phyloP scores from a whole-genome alignment of 192 early-diverging fungal species.

The Diversispora eburnea region DNA sequence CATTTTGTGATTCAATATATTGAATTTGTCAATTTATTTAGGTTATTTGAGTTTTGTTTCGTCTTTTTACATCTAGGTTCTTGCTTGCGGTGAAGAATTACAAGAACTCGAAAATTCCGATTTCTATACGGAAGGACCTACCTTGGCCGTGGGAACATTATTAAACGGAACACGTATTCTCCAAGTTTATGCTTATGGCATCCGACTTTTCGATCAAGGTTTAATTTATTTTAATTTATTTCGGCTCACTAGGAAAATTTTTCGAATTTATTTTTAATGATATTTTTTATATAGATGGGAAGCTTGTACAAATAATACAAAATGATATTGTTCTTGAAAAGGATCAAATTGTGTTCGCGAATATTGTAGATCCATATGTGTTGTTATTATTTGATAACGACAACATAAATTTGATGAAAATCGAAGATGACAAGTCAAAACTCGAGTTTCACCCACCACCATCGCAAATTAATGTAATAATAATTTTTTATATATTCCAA shows the following conservation, averaged over 20 bases:
- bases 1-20: not conserved
- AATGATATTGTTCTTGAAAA: conserved; percentile 43
- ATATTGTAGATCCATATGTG: conserved; percentile 80
- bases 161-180: conserved; percentile 70
- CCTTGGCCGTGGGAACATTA: conserved; percentile 72
- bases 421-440: conserved; percentile 49
- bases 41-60: conserved; percentile 2
- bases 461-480: conserved; percentile 41
- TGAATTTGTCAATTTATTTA: not conserved
- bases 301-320: conserved; percentile 47
- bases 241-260: no score
- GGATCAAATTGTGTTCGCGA: conserved; percentile 61
- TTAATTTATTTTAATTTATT: not conserved
- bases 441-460: conserved; percentile 38
- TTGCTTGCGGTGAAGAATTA: conserved; percentile 80
- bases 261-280: no score
- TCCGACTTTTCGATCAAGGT: conserved; percentile 70
- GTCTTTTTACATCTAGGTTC: conserved; percentile 47
- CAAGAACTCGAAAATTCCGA: conserved; percentile 69
- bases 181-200: conserved; percentile 76
- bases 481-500: not conserved
- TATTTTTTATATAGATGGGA: conserved; percentile 43
- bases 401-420: conserved; percentile 55
- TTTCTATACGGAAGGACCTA: conserved; percentile 73
- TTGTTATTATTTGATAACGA: conserved; percentile 66